A percentile compares a stretch with the other conserved stretches of the same genome.
These are phyloP conservation scores for Raffaelea deltoideospora DNA, from an alignment of 2,329 filamentous ascomycete genomes.

Conservation along the genomic window DNA sequence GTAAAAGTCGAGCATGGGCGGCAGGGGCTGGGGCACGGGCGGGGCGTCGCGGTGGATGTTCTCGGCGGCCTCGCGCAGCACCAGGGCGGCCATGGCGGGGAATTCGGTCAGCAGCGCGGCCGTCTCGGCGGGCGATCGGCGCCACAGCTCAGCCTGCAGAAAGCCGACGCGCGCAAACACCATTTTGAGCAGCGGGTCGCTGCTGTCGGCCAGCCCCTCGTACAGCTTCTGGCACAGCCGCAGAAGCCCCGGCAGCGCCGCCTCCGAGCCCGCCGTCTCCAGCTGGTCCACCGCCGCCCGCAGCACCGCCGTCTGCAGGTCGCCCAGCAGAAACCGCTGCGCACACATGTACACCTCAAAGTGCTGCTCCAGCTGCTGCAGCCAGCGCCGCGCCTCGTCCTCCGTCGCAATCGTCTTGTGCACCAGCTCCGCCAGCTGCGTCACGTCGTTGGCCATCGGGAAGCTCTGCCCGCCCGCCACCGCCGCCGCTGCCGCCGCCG, in stretches of 20 bases:
- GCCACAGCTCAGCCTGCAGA: constrained; percentile 29
- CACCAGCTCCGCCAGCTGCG: too few species aligned
- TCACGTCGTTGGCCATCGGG: too few species aligned
- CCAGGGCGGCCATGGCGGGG: constrained; percentile 28
- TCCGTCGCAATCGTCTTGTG: constrained; percentile 26
- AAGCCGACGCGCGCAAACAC: constrained; percentile 33
- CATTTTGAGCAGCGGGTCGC: constrained; percentile 29
- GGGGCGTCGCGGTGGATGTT: too few species aligned
- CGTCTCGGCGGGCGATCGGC: constrained; percentile 23
- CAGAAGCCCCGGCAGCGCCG: constrained; percentile 27
- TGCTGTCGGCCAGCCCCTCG: constrained; percentile 24
- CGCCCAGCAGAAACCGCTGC: constrained; percentile 29
- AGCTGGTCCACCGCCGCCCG: constrained; percentile 29
- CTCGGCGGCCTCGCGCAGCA: constrained; percentile 32
- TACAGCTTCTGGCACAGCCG: constrained; percentile 26
- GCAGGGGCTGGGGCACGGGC: too few species aligned
- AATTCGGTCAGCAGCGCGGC: constrained; percentile 25
- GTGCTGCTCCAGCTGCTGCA: constrained; percentile 29
- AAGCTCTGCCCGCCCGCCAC: too few species aligned
- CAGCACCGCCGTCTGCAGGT: constrained; percentile 26
- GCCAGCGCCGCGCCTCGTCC: constrained; percentile 28
- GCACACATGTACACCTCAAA: constrained; percentile 34
- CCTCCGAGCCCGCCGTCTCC: constrained; percentile 25
- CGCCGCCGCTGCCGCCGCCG: too few species aligned
- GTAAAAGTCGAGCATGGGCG: too few species aligned